These are phyloP conservation scores for Brassica hybrid DNA, from an alignment of 441 rosid species.

Conservation along the genomic window DNA sequence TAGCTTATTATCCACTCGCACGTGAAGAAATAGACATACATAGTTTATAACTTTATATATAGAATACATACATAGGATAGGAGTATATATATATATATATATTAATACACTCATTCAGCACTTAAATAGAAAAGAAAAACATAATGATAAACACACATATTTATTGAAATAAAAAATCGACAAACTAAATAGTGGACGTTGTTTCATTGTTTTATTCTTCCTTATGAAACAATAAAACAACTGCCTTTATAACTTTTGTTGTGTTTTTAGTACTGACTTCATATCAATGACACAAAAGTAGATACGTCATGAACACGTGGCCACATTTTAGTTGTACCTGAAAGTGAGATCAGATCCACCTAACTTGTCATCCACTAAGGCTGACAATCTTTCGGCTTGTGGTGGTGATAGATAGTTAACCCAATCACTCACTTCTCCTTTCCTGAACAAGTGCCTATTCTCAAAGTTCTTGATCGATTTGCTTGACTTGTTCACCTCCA, in stretches of 20 bases:
- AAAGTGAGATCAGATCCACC: conserved; percentile 65
- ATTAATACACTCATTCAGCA: conserved; percentile 9
- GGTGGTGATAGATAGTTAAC: conserved; percentile 63
- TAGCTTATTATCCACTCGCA: not conserved
- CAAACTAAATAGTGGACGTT: conserved; percentile 22
- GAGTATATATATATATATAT: not conserved
- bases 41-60: not conserved
- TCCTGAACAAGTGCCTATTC: conserved; percentile 74
- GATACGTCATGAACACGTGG: conserved; percentile 14
- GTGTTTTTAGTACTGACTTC: not conserved
- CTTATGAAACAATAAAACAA: conserved; percentile 22
- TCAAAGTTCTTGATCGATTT: conserved; percentile 61
- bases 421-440: conserved; percentile 78
- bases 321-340: conserved; percentile 36
- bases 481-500: conserved; percentile 71
- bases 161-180: conserved; percentile 3
- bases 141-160: conserved; percentile 19
- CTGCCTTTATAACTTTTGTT: conserved; percentile 13
- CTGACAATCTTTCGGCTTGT: conserved; percentile 56
- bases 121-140: not conserved
- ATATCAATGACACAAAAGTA: conserved; percentile 10
- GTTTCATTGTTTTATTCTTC: conserved; percentile 25
- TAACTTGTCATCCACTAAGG: conserved; percentile 60
- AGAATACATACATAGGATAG: not conserved
- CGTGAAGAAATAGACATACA: not conserved